phyloP scores from a whole-genome alignment of 2,329 filamentous ascomycete species.

The Biscogniauxia mediterranea region DNA sequence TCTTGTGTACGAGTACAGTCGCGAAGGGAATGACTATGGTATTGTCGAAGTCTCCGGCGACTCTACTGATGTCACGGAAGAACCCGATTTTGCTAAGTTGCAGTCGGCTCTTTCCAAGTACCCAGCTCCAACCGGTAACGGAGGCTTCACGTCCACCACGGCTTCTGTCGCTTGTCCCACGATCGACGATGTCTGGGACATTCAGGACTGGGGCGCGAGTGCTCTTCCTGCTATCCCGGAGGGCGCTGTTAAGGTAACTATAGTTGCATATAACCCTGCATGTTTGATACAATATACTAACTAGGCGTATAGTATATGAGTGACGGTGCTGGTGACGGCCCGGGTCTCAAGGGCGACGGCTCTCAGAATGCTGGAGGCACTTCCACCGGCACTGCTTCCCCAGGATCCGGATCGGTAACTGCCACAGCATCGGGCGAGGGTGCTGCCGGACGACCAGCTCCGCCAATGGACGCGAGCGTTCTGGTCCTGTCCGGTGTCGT shows the following conservation, averaged over 20 bases:
- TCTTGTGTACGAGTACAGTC: conserved; percentile 91
- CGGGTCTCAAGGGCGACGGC: conserved; percentile 51
- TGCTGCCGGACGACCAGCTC: conserved; percentile 30
- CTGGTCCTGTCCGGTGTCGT: conserved; percentile 36
- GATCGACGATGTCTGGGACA: conserved; percentile 48
- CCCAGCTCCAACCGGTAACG: conserved; percentile 50
- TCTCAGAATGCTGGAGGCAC: conserved; percentile 52
- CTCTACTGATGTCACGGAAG: conserved; percentile 52
- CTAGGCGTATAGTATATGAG: conserved; percentile 45
- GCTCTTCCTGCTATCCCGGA: conserved; percentile 52
- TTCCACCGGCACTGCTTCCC: conserved; percentile 41
- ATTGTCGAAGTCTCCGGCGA: conserved; percentile 65
- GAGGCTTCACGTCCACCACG: conserved; percentile 48
- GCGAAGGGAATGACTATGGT: conserved; percentile 77
- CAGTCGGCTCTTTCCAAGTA: conserved; percentile 47
- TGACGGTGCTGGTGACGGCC: conserved; percentile 51
- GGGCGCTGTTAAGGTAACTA: conserved; percentile 39
- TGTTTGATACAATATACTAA: background rate
- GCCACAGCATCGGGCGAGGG: conserved; percentile 38
- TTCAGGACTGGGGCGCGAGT: conserved; percentile 42
- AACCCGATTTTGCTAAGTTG: conserved; percentile 60
- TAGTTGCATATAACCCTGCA: background rate
- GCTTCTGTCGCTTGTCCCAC: conserved; percentile 49
- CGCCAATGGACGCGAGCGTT: conserved; percentile 38
- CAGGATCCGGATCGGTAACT: conserved; percentile 39